A percentile compares a stretch with the other conserved stretches of the same genome.
Evolutionary conservation across 2,329 filamentous ascomycete genomes (phyloP).

Genomic region (Myriosclerotinia scirpicola): DNA sequence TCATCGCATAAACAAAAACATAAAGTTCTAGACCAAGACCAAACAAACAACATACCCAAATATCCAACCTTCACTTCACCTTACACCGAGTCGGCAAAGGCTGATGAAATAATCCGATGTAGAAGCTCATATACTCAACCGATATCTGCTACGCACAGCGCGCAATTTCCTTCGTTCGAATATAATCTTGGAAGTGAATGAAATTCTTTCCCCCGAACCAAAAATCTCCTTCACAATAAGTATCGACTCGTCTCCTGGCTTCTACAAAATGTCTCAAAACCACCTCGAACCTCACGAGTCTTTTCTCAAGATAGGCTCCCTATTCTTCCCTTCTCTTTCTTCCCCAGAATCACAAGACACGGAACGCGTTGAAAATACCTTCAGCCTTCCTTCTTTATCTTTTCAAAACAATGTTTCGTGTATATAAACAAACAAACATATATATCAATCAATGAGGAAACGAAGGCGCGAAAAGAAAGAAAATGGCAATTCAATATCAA

Average conservation of each 20-base stretch:
- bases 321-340: neutral
- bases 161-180: conserved; percentile 1
- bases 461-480: neutral
- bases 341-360: neutral
- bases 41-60: conserved; percentile 18
- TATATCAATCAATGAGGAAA: neutral
- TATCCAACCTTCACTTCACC: conserved; percentile 12
- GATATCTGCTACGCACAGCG: conserved; percentile 20
- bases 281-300: neutral
- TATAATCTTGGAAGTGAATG: neutral
- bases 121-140: conserved; percentile 16
- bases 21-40: neutral
- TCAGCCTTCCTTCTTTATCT: neutral
- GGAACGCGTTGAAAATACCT: neutral
- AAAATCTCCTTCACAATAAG: neutral
- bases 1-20: conserved; percentile 12
- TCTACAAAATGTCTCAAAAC: conserved; percentile 20
- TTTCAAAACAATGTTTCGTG: neutral
- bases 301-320: neutral
- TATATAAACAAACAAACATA: neutral
- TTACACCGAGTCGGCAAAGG: conserved; percentile 15
- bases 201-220: neutral
- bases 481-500: neutral
- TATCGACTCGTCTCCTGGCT: conserved; percentile 18
- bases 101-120: conserved; percentile 13